A percentile compares a stretch with the other conserved stretches of the same genome.
These are phyloP conservation scores for Fomitopsis pulvina DNA, from an alignment of 768 basidiomycete species.

Conservation along the genomic window DNA sequence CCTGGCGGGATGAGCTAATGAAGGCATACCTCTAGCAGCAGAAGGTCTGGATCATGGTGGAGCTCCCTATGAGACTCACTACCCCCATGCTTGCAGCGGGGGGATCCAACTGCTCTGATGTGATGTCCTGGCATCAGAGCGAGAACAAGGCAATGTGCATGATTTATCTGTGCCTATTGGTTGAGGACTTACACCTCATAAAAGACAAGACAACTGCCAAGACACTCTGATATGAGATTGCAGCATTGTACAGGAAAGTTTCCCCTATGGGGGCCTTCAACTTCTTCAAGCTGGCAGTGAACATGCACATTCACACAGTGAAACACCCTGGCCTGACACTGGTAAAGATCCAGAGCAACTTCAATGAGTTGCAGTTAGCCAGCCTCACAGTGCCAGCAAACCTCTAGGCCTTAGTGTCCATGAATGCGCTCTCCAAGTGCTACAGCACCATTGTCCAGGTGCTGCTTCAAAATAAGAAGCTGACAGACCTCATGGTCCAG, in stretches of 20 bases:
- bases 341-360: no score
- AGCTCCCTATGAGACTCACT: background rate
- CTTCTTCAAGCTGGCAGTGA: no score
- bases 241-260: background rate
- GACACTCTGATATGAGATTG: background rate
- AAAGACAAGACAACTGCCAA: background rate
- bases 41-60: background rate
- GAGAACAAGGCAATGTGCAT: background rate
- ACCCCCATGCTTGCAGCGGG: background rate
- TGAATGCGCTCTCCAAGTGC: background rate
- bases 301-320: no score
- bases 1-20: background rate
- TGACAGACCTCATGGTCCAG: background rate
- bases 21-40: background rate
- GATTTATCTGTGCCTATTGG: background rate
- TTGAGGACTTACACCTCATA: background rate
- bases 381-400: background rate
- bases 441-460: background rate
- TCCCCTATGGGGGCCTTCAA: background rate
- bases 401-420: background rate
- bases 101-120: background rate
- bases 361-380: no score
- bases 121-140: background rate
- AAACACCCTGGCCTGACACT: no score
- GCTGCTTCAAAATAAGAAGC: background rate